These are phyloP conservation scores for Diaporthe eres DNA, from an alignment of 2,329 filamentous ascomycete species.

Conservation along the genomic window DNA sequence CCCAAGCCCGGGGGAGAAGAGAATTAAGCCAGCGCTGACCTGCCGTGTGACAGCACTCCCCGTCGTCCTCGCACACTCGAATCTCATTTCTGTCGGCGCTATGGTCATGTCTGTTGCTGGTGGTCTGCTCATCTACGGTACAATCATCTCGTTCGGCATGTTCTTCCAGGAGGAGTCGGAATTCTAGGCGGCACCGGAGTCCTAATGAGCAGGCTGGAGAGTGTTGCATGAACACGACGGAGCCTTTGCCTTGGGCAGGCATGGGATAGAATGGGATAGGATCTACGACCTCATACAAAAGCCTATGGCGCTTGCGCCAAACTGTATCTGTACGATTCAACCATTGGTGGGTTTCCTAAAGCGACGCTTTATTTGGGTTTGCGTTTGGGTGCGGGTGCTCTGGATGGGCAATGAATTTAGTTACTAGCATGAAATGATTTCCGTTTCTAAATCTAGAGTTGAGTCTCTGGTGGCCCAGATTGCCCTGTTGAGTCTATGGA, in stretches of 20 bases:
- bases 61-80: constrained; percentile 87
- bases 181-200: constrained; percentile 71
- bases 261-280: constrained; percentile 14
- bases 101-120: constrained; percentile 97
- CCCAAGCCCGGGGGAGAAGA: not conserved
- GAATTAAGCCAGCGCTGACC: not conserved
- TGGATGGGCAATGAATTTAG: constrained; percentile 21
- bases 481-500: constrained; percentile 45
- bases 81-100: constrained; percentile 84
- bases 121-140: constrained; percentile 95
- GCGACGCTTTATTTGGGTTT: constrained; percentile 28
- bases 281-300: constrained; percentile 13
- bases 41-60: constrained; percentile 77
- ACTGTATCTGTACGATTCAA: constrained; percentile 35
- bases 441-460: constrained; percentile 28
- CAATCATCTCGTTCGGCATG: constrained; percentile 97
- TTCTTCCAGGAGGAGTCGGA: constrained; percentile 99
- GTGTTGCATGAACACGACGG: constrained; percentile 16
- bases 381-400: constrained; percentile 21
- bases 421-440: constrained; percentile 35
- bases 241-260: constrained; percentile 1
- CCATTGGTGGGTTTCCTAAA: constrained; percentile 25
- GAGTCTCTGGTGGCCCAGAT: constrained; percentile 30
- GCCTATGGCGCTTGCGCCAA: constrained; percentile 1
- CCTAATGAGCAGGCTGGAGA: constrained; percentile 21